Evolutionary conservation across 495 filamentous ascomycete genomes (phyloP).

Genomic region (Penicillium diatomitis): DNA sequence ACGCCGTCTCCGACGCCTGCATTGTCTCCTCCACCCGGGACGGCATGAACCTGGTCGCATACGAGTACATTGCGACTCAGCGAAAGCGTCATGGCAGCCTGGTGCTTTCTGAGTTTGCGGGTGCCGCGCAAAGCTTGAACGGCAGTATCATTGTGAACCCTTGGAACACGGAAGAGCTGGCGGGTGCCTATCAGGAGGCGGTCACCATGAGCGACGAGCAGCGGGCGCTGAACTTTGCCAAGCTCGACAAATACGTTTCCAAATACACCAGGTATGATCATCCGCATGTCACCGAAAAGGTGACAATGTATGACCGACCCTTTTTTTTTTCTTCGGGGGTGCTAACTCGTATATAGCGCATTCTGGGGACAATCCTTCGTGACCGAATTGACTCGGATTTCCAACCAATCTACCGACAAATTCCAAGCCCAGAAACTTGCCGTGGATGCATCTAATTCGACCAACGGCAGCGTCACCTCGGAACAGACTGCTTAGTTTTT

Average conservation of each 20-base stretch:
- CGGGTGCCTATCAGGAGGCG: slow-evolving; percentile 84
- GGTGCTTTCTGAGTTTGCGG: slow-evolving; percentile 92
- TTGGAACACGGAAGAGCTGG: slow-evolving; percentile 95
- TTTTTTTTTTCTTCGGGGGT: background rate
- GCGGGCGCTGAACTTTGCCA: slow-evolving; percentile 74
- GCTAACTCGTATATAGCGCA: slow-evolving; percentile 43
- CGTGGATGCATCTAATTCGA: slow-evolving; percentile 1
- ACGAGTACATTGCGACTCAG: slow-evolving; percentile 94
- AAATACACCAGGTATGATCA: slow-evolving; percentile 75
- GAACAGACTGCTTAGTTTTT: slow-evolving; percentile 2
- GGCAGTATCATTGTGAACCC: slow-evolving; percentile 91
- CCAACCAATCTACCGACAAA: slow-evolving; percentile 37
- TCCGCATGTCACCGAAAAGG: no score
- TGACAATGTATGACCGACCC: no score
- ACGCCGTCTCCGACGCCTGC: slow-evolving; percentile 88
- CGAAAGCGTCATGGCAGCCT: slow-evolving; percentile 79
- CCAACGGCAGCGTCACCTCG: slow-evolving; percentile 5
- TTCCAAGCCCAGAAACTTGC: slow-evolving; percentile 30
- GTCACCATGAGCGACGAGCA: slow-evolving; percentile 89
- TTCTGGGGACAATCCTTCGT: slow-evolving; percentile 98
- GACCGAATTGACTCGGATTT: slow-evolving; percentile 67
- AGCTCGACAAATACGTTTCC: slow-evolving; percentile 86
- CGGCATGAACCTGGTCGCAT: slow-evolving; percentile 98
- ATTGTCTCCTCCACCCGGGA: slow-evolving; percentile 94
- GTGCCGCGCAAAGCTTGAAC: slow-evolving; percentile 86